Conservation (phyloP, 306 rosid genomes). For the Cotoneaster glaucophyllus region DNA sequence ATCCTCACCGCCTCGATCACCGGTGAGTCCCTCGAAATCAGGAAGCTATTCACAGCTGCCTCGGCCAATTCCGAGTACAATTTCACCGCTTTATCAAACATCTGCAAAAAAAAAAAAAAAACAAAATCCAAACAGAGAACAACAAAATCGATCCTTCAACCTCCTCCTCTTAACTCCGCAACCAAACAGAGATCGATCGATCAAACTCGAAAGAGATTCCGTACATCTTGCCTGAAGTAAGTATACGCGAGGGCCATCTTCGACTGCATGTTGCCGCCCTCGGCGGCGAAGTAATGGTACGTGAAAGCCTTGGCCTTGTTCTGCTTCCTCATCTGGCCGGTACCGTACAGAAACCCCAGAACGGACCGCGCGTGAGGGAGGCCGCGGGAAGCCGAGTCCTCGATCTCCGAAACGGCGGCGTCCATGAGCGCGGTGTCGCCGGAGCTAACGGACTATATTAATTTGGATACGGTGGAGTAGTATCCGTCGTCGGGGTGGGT, state of each 20-base stretch:
- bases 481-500: conserved; percentile 33
- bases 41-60: conserved; percentile 81
- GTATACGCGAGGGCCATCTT: conserved; percentile 92
- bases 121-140: neutral
- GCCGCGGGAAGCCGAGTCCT: conserved; percentile 40
- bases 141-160: neutral
- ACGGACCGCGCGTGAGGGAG: conserved; percentile 64
- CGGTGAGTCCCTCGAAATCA: conserved; percentile 80
- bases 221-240: conserved; percentile 82
- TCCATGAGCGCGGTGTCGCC: conserved; percentile 46
- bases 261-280: conserved; percentile 81
- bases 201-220: conserved; percentile 1
- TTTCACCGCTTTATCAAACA: conserved; percentile 76
- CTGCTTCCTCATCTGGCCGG: conserved; percentile 67
- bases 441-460: conserved; percentile 45
- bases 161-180: neutral
- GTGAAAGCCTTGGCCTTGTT: conserved; percentile 61
- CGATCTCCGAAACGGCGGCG: conserved; percentile 60
- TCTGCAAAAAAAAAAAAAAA: conserved; percentile 38
- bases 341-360: conserved; percentile 64
- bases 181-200: conserved; percentile 7
- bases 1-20: conserved; percentile 86
- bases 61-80: conserved; percentile 85
- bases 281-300: conserved; percentile 70
- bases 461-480: conserved; percentile 47